Percentiles rank a stretch among this genome's conserved stretches.
Evolutionary conservation across 2,329 filamentous ascomycete genomes (phyloP).

Genomic region (Fusarium brevicatenulatum): DNA sequence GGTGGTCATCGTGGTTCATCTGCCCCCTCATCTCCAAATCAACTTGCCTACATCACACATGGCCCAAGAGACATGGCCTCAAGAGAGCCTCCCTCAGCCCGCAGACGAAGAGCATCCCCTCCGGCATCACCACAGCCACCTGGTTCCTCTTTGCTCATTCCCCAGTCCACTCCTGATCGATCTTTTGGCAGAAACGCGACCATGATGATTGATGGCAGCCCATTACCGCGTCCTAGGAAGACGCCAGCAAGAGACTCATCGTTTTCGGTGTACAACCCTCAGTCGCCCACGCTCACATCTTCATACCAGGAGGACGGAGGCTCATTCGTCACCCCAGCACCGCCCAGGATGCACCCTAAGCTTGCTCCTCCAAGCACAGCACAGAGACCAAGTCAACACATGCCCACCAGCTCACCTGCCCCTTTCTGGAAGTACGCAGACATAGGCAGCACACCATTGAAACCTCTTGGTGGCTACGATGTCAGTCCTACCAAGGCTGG

Average conservation of each 20-base stretch:
- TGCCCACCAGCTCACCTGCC: conserved; percentile 85
- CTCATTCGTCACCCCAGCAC: conserved; percentile 77
- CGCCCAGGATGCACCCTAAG: conserved; percentile 76
- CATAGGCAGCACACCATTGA: conserved; percentile 76
- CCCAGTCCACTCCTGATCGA: conserved; percentile 67
- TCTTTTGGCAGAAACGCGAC: conserved; percentile 49
- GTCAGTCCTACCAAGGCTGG: conserved; percentile 66
- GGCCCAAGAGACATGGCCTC: conserved; percentile 66
- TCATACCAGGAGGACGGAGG: conserved; percentile 70
- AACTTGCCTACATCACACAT: conserved; percentile 69
- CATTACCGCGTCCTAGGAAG: conserved; percentile 67
- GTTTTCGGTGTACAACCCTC: conserved; percentile 62
- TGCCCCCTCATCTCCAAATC: conserved; percentile 73
- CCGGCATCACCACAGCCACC: conserved; percentile 66
- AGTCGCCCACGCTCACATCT: conserved; percentile 70
- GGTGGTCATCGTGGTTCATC: conserved; percentile 75
- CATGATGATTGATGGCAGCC: conserved; percentile 67
- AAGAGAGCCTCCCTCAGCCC: conserved; percentile 61
- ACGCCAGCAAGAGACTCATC: conserved; percentile 56
- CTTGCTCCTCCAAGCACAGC: conserved; percentile 83
- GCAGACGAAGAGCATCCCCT: conserved; percentile 67
- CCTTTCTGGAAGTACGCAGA: conserved; percentile 91
- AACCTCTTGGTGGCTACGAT: conserved; percentile 60
- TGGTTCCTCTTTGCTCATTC: conserved; percentile 58
- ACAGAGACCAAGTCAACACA: conserved; percentile 83